Conservation (phyloP, 441 rosid species). For the Daphne laureola region DNA sequence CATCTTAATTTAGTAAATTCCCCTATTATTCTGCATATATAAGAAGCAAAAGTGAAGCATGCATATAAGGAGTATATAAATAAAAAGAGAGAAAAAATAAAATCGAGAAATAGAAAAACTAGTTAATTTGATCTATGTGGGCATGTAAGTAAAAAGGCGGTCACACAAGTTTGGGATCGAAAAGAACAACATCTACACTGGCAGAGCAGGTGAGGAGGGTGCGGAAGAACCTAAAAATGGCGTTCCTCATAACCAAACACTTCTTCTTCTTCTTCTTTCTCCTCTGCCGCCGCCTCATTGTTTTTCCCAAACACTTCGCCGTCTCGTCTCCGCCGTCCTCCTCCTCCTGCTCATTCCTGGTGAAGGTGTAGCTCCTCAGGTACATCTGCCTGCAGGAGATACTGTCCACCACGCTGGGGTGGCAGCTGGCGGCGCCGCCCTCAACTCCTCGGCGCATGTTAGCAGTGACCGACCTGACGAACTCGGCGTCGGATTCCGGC, state of each 20-base stretch:
- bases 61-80: too few relatives aligned
- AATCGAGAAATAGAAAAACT: too few relatives aligned
- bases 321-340: conserved; percentile 32
- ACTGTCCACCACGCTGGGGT: conserved; percentile 68
- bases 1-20: too few relatives aligned
- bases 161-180: conserved; percentile 24
- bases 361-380: conserved; percentile 83
- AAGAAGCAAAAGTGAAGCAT: too few relatives aligned
- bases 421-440: conserved; percentile 26
- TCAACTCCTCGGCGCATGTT: conserved; percentile 24
- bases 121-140: not conserved
- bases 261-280: conserved; percentile 20
- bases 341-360: conserved; percentile 44
- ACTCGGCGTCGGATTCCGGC: conserved; percentile 92
- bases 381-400: conserved; percentile 87
- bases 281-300: conserved; percentile 28
- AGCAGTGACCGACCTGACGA: conserved; percentile 49
- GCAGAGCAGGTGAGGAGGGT: conserved; percentile 67
- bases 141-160: not conserved
- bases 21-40: too few relatives aligned
- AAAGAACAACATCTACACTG: conserved; percentile 65
- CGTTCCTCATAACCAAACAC: conserved; percentile 44
- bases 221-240: conserved; percentile 54
- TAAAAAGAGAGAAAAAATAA: too few relatives aligned
- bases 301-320: conserved; percentile 35